Base-by-base conservation (phyloP, 805 yeast species). In the Deakozyma indianensis region DNA sequence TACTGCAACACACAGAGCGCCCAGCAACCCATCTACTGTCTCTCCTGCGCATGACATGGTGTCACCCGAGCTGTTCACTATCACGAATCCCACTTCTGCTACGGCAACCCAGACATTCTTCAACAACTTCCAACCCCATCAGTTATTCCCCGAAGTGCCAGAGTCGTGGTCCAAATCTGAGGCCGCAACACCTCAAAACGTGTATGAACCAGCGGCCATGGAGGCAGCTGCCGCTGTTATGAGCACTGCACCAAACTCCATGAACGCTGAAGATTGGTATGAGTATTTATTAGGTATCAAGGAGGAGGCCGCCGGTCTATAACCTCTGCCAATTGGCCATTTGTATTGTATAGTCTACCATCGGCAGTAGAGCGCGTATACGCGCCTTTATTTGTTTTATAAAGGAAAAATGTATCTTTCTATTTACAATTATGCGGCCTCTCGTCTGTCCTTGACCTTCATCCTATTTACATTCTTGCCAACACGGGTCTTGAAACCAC, bases 401-500 rank as follows among this genome's bases (percentile, higher is more conserved):
- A n/a, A n/a, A n/a, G n/a, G n/a, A n/a, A n/a, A n/a, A n/a, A 23
- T 35, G 22, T 35, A 35, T 35, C 11, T 27, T n/a, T 3, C 15
- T 16, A 42, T 16, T 22, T 22, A 7, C 35, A 9, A 9, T 15
- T 25, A 41, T 14, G 43, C 22, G 7, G 29, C 21, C 29, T 18
- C 21, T 29, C 23, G 22, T 25, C 35, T 24, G 21, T 41, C 23
- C 23, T 41, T 22, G 15, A 41, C 35, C 32, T 22, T 24, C 75
- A 75, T 71, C 66, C 75, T 80, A 64, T 92, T 92, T 51, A 72
- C 79, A 62, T 84, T 74, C 67, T 84, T 86, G 60, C 94, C 94
- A 56, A 81, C 78, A 68, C 98, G 80, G 15, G 97, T 92, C 76
- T 86, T 88, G 70, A 78, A 88, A 47, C 85, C 82, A 64, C 92